A percentile compares a stretch with the other conserved stretches of the same genome.
Evolutionary conservation across 208 protist species (phyloP).

Genomic region (Trypanosoma vivax): DNA sequence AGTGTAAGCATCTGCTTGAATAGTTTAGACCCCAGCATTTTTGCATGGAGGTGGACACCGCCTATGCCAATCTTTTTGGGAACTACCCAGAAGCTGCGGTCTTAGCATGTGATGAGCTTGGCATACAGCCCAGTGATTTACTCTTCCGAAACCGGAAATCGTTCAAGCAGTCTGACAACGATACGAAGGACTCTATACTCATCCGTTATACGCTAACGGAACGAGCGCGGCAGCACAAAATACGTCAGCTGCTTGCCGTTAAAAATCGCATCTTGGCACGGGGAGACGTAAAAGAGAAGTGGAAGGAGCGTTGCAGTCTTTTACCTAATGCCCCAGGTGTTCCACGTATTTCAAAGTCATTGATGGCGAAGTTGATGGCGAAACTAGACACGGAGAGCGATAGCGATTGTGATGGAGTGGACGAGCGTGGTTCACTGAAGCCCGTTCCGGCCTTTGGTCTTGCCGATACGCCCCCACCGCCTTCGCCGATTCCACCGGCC

Average conservation of each 20-base stretch:
- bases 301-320: constrained; percentile 19
- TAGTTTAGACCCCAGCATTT: no score
- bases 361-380: constrained; percentile 10
- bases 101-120: constrained; percentile 29
- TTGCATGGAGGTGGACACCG: constrained; percentile 18
- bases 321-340: constrained; percentile 24
- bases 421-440: no score
- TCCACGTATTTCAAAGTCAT: constrained; percentile 21
- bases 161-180: constrained; percentile 6
- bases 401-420: constrained; percentile 22
- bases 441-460: no score
- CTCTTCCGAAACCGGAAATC: constrained; percentile 16
- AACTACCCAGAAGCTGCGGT: constrained; percentile 26
- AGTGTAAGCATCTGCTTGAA: no score
- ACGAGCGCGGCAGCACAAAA: constrained; percentile 24
- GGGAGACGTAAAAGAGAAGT: constrained; percentile 18
- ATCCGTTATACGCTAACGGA: constrained; percentile 35
- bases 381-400: constrained; percentile 29
- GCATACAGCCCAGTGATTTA: constrained; percentile 24
- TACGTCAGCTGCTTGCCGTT: constrained; percentile 23
- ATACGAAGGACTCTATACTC: constrained; percentile 9
- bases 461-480: no score
- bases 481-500: no score
- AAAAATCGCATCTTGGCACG: constrained; percentile 21
- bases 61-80: constrained; percentile 28